A percentile compares a stretch with the other conserved stretches of the same genome.
Evolutionary conservation across 352 stramenopile species (phyloP).

Genomic region (Phytophthora megakarya): DNA sequence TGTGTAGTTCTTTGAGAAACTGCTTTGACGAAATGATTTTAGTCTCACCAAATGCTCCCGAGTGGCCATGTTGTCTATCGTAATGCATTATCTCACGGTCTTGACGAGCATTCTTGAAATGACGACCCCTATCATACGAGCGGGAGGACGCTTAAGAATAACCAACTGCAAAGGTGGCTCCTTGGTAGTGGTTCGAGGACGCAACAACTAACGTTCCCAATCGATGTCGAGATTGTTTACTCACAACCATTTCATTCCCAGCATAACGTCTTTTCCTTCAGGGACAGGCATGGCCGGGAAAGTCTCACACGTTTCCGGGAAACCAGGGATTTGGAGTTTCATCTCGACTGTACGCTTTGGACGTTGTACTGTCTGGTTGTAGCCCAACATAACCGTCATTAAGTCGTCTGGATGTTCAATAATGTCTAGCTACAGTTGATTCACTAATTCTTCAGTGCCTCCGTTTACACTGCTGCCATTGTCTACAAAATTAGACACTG

Average conservation of each 20-base stretch:
- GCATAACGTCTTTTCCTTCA: not conserved
- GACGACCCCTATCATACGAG: not conserved
- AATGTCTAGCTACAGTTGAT: slow-evolving; percentile 5
- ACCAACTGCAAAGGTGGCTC: not conserved
- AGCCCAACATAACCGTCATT: slow-evolving; percentile 7
- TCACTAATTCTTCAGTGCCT: too few relatives aligned
- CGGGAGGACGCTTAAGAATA: not conserved
- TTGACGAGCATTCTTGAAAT: not conserved
- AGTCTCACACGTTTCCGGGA: not conserved
- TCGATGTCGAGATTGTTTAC: slow-evolving; percentile 4
- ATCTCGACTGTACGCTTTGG: slow-evolving; percentile 3
- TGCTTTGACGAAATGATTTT: too few relatives aligned
- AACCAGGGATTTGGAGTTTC: slow-evolving; percentile 4
- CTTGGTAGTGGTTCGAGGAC: not conserved
- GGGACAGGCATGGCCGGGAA: slow-evolving; percentile 3
- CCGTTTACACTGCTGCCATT: too few relatives aligned
- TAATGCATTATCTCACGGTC: too few relatives aligned
- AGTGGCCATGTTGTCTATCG: too few relatives aligned
- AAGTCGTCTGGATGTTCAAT: not conserved
- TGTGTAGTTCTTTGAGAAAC: too few relatives aligned
- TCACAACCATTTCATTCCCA: not conserved
- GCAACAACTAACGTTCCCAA: not conserved
- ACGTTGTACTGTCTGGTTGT: not conserved
- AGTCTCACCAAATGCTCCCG: too few relatives aligned
- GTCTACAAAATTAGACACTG: slow-evolving; percentile 2